phyloP scores from a whole-genome alignment of 2,329 filamentous ascomycete genomes.

The Fusarium solani-melongenae region DNA sequence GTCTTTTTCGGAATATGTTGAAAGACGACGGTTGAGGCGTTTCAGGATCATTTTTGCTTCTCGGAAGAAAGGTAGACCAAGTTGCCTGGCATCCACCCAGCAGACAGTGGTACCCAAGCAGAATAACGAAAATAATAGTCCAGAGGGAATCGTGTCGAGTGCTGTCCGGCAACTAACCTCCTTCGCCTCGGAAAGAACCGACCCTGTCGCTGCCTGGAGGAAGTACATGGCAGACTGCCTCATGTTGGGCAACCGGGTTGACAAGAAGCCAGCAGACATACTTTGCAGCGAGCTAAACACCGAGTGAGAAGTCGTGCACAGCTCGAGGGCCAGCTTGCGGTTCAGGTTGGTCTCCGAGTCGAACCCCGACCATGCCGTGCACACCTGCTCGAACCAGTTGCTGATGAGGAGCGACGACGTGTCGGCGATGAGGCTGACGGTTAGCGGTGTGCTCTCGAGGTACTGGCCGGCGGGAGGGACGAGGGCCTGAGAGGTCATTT shows the following conservation, averaged over 20 bases:
- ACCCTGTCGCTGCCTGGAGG: slow-evolving; percentile 48
- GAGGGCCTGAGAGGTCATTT: slow-evolving; percentile 9
- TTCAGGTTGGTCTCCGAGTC: slow-evolving; percentile 54
- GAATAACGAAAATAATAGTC: slow-evolving; percentile 51
- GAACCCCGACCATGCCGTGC: slow-evolving; percentile 54
- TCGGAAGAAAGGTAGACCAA: slow-evolving; percentile 49
- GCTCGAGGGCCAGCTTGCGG: slow-evolving; percentile 50
- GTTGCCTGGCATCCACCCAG: slow-evolving; percentile 51
- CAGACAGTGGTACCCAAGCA: slow-evolving; percentile 54
- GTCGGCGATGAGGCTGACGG: slow-evolving; percentile 41
- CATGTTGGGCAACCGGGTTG: slow-evolving; percentile 50
- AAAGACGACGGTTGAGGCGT: slow-evolving; percentile 38
- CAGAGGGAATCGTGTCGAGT: slow-evolving; percentile 45
- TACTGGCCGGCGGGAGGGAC: slow-evolving; percentile 23
- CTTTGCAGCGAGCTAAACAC: slow-evolving; percentile 54
- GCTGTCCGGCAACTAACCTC: slow-evolving; percentile 35
- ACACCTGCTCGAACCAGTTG: slow-evolving; percentile 55
- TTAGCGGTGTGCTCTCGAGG: slow-evolving; percentile 22
- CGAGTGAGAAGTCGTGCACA: slow-evolving; percentile 51
- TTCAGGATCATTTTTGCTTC: slow-evolving; percentile 43
- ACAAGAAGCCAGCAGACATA: slow-evolving; percentile 54
- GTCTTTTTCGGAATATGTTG: slow-evolving; percentile 30
- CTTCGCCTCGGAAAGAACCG: slow-evolving; percentile 50
- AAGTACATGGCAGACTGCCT: slow-evolving; percentile 48
- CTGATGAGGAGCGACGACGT: slow-evolving; percentile 49